Evolutionary conservation across 352 stramenopile species (phyloP).

Genomic region (Globisporangium nagaii): DNA sequence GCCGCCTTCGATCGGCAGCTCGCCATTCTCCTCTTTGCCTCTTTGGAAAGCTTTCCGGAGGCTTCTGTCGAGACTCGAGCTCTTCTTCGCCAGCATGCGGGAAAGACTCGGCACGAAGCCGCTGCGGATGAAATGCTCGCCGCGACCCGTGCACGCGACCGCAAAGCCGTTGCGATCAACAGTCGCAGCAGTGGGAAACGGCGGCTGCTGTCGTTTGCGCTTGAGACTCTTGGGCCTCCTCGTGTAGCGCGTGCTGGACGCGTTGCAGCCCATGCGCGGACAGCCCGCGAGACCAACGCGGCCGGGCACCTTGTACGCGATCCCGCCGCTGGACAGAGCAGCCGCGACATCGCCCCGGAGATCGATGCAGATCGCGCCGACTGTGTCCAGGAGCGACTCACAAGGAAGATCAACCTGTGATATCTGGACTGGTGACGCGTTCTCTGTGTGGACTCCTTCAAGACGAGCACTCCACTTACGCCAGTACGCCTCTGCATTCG

Average conservation of each 20-base stretch:
- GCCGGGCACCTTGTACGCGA: slow-evolving; percentile 60
- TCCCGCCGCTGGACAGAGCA: slow-evolving; percentile 58
- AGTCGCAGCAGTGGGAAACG: background rate
- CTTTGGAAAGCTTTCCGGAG: slow-evolving; percentile 29
- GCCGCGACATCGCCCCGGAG: slow-evolving; percentile 41
- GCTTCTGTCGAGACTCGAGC: slow-evolving; percentile 17
- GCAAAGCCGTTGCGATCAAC: slow-evolving; percentile 33
- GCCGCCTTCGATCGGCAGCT: slow-evolving; percentile 44
- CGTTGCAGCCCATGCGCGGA: slow-evolving; percentile 54
- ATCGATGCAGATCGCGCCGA: slow-evolving; percentile 61
- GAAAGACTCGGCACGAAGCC: slow-evolving; percentile 30
- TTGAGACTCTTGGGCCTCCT: slow-evolving; percentile 2
- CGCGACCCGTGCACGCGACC: slow-evolving; percentile 50
- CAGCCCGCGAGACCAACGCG: slow-evolving; percentile 62
- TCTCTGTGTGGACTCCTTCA: slow-evolving; percentile 1
- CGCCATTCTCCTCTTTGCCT: slow-evolving; percentile 25
- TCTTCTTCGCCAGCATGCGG: slow-evolving; percentile 18
- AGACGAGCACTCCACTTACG: slow-evolving; percentile 40
- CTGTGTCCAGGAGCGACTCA: slow-evolving; percentile 40
- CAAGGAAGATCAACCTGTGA: background rate
- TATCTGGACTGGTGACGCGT: background rate
- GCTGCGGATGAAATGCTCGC: slow-evolving; percentile 66
- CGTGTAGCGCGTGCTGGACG: slow-evolving; percentile 22
- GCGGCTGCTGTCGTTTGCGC: background rate
- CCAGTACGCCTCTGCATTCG: slow-evolving; percentile 26